These are phyloP conservation scores for Aureobasidium namibiae DNA, from an alignment of 2,329 filamentous ascomycete species.

Conservation along the genomic window DNA sequence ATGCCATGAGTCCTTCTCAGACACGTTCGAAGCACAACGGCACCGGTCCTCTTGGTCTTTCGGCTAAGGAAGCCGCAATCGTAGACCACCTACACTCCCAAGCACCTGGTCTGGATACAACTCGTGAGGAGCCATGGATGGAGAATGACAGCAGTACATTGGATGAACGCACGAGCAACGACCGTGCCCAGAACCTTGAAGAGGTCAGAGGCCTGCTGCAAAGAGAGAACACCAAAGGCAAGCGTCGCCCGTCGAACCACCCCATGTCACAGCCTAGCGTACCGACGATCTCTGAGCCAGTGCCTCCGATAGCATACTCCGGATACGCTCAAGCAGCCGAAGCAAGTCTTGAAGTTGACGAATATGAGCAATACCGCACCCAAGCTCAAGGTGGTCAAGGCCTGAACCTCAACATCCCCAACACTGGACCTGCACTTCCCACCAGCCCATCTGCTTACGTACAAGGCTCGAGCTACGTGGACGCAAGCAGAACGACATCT, in stretches of 20 bases:
- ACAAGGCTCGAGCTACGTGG: conserved; percentile 5
- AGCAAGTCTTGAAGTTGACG: conserved; percentile 8
- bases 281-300: conserved; percentile 9
- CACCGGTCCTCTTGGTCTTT: conserved; percentile 27
- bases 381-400: not conserved
- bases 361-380: conserved; percentile 9
- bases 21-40: conserved; percentile 19
- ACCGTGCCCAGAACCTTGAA: conserved; percentile 24
- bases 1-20: not conserved
- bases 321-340: conserved; percentile 6
- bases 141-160: conserved; percentile 31
- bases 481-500: not conserved
- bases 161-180: conserved; percentile 33
- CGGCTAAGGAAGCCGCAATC: conserved; percentile 29
- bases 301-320: conserved; percentile 6
- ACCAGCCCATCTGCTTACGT: conserved; percentile 11
- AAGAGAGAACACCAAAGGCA: conserved; percentile 37
- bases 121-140: conserved; percentile 38
- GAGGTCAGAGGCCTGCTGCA: conserved; percentile 38
- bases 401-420: conserved; percentile 7
- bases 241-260: conserved; percentile 27
- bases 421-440: conserved; percentile 3
- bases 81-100: conserved; percentile 38
- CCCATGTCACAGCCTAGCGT: conserved; percentile 7
- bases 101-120: conserved; percentile 33